Percentiles rank a stretch among this genome's conserved stretches.
Conservation (phyloP, 2,329 filamentous ascomycete genomes). For the Akanthomyces uredinophilus region DNA sequence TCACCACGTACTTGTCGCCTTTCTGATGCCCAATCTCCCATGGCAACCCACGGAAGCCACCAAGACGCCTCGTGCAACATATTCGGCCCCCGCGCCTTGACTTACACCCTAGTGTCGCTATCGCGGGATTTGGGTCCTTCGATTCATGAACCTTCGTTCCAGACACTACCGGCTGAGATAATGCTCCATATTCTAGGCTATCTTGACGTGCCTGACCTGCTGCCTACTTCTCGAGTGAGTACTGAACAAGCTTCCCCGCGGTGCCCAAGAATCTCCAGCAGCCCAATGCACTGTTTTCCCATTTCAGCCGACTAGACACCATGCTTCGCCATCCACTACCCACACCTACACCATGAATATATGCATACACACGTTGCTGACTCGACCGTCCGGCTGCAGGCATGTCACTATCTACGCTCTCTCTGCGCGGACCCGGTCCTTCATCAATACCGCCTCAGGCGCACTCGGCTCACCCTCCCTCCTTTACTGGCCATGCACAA, state of each 20-base stretch:
- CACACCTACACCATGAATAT: background rate
- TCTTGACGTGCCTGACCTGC: constrained; percentile 52
- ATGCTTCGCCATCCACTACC: background rate
- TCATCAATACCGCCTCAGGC: constrained; percentile 56
- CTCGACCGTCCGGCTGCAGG: constrained; percentile 34
- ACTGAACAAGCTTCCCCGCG: background rate
- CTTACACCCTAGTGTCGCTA: constrained; percentile 14
- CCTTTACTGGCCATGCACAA: constrained; percentile 51
- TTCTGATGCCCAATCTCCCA: constrained; percentile 16
- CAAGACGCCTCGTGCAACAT: background rate
- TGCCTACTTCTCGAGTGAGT: constrained; percentile 52
- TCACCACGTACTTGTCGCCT: background rate
- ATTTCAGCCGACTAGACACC: constrained; percentile 3
- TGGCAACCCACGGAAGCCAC: background rate
- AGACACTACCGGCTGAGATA: constrained; percentile 49
- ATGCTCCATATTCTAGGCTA: constrained; percentile 51
- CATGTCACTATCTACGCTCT: constrained; percentile 55
- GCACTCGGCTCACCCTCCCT: constrained; percentile 48
- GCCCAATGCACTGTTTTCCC: constrained; percentile 6
- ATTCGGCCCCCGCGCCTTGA: background rate
- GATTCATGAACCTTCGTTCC: background rate
- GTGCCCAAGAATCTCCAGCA: background rate
- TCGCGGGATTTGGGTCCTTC: constrained; percentile 3
- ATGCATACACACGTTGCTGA: constrained; percentile 12
- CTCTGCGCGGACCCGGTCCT: constrained; percentile 62